These are phyloP conservation scores for Pichia gijzeniarum DNA, from an alignment of 805 yeast species.

Conservation along the genomic window DNA sequence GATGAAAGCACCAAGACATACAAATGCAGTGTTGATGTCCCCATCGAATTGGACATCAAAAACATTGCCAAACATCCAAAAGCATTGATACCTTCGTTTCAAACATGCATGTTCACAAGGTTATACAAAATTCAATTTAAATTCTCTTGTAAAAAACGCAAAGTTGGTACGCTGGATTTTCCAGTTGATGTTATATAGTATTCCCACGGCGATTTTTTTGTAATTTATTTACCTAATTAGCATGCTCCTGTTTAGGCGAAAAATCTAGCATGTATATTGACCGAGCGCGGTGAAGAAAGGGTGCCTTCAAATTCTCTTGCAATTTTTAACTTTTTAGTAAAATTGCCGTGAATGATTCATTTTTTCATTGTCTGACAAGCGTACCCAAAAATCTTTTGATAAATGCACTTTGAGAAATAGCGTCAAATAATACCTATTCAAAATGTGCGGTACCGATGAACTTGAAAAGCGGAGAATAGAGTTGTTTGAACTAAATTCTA, in stretches of 20 bases:
- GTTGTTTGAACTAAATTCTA: conserved; percentile 35
- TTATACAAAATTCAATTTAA: conserved; percentile 4
- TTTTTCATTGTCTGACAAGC: too few species aligned
- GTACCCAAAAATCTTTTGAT: too few species aligned
- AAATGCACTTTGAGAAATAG: too few species aligned
- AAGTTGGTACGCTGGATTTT: neutral
- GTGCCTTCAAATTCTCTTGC: too few species aligned
- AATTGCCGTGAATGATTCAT: too few species aligned
- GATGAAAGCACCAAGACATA: neutral
- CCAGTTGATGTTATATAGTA: conserved; percentile 11
- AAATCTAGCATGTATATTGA: too few species aligned
- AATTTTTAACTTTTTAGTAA: too few species aligned
- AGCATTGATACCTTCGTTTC: conserved; percentile 11
- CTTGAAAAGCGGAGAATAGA: conserved; percentile 23
- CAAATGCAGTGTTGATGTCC: neutral
- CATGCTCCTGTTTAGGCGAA: too few species aligned
- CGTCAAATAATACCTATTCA: neutral
- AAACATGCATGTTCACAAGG: conserved; percentile 11
- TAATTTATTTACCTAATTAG: too few species aligned
- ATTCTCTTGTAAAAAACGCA: conserved; percentile 1
- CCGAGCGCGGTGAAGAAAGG: too few species aligned
- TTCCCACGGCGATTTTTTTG: too few species aligned
- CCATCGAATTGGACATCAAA: conserved; percentile 1
- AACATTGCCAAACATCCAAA: neutral
- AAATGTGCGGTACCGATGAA: conserved; percentile 10